Percentiles rank a stretch among this genome's conserved stretches.
phyloP scores from a whole-genome alignment of 2,329 filamentous ascomycete species.

The Xylaria sp. region DNA sequence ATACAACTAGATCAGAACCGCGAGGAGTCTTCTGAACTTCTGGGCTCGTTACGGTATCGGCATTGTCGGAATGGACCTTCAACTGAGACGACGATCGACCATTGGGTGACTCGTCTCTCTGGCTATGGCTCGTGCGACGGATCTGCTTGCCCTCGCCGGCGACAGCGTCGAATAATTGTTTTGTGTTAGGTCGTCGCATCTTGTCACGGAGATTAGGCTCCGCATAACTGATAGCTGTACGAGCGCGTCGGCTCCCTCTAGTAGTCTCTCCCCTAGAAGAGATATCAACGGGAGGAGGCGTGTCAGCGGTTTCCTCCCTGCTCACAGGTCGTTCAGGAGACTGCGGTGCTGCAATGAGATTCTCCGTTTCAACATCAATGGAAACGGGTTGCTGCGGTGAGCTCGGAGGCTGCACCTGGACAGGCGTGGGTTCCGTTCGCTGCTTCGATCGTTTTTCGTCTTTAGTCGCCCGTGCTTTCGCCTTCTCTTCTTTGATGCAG shows the following conservation, averaged over 20 bases:
- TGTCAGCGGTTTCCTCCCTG: constrained; percentile 41
- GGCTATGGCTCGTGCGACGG: constrained; percentile 38
- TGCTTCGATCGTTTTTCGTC: constrained; percentile 15
- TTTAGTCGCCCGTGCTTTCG: constrained; percentile 35
- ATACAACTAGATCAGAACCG: constrained; percentile 22
- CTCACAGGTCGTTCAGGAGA: constrained; percentile 44
- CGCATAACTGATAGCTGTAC: constrained; percentile 69
- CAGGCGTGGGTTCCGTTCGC: constrained; percentile 19
- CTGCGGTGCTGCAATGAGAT: constrained; percentile 40
- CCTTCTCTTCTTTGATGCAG: constrained; percentile 35
- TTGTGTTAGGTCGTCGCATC: constrained; percentile 70
- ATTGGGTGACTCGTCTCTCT: constrained; percentile 26
- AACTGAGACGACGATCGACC: constrained; percentile 15
- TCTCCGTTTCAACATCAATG: constrained; percentile 29
- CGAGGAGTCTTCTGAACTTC: constrained; percentile 37
- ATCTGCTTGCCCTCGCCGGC: constrained; percentile 54
- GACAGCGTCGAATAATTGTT: constrained; percentile 70
- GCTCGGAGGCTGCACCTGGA: constrained; percentile 29
- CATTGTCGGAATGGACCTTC: constrained; percentile 4
- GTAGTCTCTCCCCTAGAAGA: constrained; percentile 51
- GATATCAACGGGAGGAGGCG: constrained; percentile 56
- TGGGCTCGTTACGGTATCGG: constrained; percentile 37
- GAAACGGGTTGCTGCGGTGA: constrained; percentile 19
- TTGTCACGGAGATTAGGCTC: constrained; percentile 77
- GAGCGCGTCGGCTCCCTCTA: constrained; percentile 61